These are phyloP conservation scores for Blastobotrys robertii DNA, from an alignment of 805 yeast species.

Conservation along the genomic window DNA sequence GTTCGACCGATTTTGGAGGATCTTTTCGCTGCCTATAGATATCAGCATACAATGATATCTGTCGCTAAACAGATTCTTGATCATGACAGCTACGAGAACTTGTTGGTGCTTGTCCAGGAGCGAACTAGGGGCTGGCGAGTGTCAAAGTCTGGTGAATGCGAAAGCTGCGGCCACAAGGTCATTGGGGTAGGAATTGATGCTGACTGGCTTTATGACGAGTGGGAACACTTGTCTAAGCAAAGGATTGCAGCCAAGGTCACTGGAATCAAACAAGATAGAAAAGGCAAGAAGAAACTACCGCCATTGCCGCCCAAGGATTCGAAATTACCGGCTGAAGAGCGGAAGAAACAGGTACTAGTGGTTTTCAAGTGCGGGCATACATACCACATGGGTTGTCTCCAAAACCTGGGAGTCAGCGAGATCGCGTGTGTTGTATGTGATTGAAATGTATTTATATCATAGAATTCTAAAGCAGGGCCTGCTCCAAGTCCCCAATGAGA, in stretches of 20 bases:
- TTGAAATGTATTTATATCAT: neutral
- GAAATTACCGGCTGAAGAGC: neutral
- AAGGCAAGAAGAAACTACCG: conserved; percentile 7
- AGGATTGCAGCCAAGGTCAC: conserved; percentile 3
- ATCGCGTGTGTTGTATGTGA: conserved; percentile 35
- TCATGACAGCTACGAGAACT: conserved; percentile 44
- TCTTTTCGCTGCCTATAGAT: conserved; percentile 51
- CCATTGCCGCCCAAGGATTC: neutral
- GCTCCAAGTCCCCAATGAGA: conserved; percentile 59
- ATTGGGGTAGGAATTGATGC: conserved; percentile 58
- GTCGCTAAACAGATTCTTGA: conserved; percentile 47
- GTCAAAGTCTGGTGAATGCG: conserved; percentile 45
- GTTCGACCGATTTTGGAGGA: conserved; percentile 52
- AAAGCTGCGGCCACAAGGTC: conserved; percentile 62
- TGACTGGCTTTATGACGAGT: conserved; percentile 33
- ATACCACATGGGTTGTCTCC: conserved; percentile 50
- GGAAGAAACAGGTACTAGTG: conserved; percentile 29
- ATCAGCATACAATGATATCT: conserved; percentile 48
- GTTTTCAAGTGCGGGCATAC: conserved; percentile 60
- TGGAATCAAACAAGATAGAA: conserved; percentile 6
- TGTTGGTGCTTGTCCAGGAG: conserved; percentile 31
- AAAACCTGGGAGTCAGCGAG: conserved; percentile 33
- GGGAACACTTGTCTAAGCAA: conserved; percentile 21
- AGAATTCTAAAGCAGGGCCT: conserved; percentile 34
- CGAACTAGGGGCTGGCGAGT: conserved; percentile 57